phyloP scores from a whole-genome alignment of 164 flowering plant genomes.

The Annona cherimola region DNA sequence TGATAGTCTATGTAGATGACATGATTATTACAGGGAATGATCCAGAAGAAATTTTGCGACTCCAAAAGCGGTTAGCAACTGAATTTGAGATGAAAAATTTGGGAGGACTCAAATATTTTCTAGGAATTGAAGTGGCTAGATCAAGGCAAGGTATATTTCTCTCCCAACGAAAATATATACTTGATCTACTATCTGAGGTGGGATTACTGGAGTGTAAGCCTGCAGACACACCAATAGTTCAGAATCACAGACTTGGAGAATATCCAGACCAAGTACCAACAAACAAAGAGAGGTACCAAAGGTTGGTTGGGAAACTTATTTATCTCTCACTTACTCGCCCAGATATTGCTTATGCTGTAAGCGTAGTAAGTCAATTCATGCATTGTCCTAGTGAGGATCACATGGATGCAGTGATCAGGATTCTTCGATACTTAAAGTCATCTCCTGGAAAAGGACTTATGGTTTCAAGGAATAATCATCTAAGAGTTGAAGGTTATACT shows the following conservation, averaged over 20 bases:
- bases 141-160: no score
- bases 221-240: background rate
- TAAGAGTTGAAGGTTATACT: background rate
- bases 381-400: conserved; percentile 7
- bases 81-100: no score
- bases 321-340: background rate
- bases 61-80: no score
- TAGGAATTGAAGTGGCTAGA: no score
- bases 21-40: no score
- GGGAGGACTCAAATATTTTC: no score
- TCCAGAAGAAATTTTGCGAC: no score
- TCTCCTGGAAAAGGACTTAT: conserved; percentile 1
- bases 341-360: conserved; percentile 1
- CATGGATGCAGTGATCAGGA: background rate
- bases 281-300: background rate
- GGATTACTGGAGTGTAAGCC: no score
- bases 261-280: background rate
- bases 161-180: no score
- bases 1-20: no score
- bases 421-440: conserved; percentile 4
- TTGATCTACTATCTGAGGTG: no score
- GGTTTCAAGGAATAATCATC: background rate
- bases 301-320: background rate
- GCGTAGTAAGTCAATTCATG: conserved; percentile 3
- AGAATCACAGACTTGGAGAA: background rate